Evolutionary conservation across 2,329 filamentous ascomycete genomes (phyloP).

Genomic region (Teratosphaeriaceae sp.): DNA sequence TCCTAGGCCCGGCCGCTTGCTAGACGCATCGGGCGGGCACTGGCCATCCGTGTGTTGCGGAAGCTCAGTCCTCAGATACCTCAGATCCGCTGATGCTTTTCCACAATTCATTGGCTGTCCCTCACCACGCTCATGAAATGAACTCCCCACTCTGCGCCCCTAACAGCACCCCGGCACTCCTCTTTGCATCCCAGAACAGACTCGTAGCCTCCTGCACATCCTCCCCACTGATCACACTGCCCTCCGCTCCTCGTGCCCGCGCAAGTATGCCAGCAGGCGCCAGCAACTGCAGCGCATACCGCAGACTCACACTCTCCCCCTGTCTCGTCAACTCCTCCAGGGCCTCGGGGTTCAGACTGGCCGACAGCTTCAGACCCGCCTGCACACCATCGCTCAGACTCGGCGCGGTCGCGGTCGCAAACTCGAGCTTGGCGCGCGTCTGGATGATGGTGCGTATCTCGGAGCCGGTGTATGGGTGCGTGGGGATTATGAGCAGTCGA

Average conservation of each 20-base stretch:
- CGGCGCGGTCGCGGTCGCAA: constrained; percentile 28
- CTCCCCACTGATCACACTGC: constrained; percentile 39
- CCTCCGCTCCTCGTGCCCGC: constrained; percentile 51
- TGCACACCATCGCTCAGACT: constrained; percentile 23
- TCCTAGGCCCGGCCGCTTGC: too few species aligned
- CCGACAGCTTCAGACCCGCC: constrained; percentile 61
- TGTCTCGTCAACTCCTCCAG: constrained; percentile 81
- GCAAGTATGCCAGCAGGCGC: constrained; percentile 87
- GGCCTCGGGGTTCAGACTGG: constrained; percentile 72
- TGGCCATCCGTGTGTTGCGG: too few species aligned
- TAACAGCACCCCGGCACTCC: constrained; percentile 37
- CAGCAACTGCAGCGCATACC: constrained; percentile 89
- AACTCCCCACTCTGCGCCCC: constrained; percentile 26
- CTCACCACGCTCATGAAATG: constrained; percentile 23
- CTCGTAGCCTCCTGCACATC: constrained; percentile 49
- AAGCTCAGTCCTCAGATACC: too few species aligned
- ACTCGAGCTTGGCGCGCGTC: constrained; percentile 56
- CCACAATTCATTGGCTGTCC: too few species aligned
- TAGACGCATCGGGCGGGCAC: too few species aligned
- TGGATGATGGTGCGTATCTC: constrained; percentile 92
- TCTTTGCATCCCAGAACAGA: constrained; percentile 43
- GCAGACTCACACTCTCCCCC: constrained; percentile 79
- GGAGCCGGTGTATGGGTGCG: constrained; percentile 75
- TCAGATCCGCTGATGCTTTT: too few species aligned
- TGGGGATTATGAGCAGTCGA: constrained; percentile 92